Percentiles rank a stretch among this genome's conserved stretches.
phyloP scores from a whole-genome alignment of 345 rosid species.

The Populus ilicifolia region DNA sequence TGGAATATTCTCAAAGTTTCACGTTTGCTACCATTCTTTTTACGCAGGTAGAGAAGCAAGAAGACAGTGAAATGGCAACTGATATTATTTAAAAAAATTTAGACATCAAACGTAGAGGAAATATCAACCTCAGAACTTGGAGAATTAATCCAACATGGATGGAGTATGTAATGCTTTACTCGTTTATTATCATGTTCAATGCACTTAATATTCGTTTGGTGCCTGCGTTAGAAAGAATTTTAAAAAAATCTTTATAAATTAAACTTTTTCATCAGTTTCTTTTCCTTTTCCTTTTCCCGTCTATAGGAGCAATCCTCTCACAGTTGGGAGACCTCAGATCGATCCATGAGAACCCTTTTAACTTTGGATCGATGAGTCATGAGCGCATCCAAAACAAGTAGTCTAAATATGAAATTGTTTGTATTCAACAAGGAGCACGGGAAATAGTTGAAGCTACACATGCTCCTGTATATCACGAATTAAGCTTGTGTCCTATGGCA shows the following conservation, averaged over 20 bases:
- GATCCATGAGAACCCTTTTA: neutral
- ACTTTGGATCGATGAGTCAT: too few species aligned
- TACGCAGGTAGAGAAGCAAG: neutral
- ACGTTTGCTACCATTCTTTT: neutral
- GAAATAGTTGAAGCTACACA: too few species aligned
- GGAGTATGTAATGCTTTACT: neutral
- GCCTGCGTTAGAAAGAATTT: neutral
- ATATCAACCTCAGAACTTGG: neutral
- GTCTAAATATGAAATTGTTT: too few species aligned
- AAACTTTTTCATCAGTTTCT: neutral
- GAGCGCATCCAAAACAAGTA: too few species aligned
- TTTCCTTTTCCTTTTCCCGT: neutral
- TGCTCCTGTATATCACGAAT: too few species aligned
- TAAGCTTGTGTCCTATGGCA: too few species aligned
- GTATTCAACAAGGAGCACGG: too few species aligned
- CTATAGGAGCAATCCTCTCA: too few species aligned
- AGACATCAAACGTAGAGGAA: neutral
- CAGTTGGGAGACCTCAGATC: too few species aligned
- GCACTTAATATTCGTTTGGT: neutral
- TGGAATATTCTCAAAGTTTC: neutral
- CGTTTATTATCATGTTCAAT: neutral
- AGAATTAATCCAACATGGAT: neutral
- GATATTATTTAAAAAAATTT: neutral
- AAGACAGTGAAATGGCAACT: neutral
- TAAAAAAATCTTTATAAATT: neutral